These are phyloP conservation scores for Rhizopogon sp. DNA, from an alignment of 768 basidiomycete genomes.

Conservation along the genomic window DNA sequence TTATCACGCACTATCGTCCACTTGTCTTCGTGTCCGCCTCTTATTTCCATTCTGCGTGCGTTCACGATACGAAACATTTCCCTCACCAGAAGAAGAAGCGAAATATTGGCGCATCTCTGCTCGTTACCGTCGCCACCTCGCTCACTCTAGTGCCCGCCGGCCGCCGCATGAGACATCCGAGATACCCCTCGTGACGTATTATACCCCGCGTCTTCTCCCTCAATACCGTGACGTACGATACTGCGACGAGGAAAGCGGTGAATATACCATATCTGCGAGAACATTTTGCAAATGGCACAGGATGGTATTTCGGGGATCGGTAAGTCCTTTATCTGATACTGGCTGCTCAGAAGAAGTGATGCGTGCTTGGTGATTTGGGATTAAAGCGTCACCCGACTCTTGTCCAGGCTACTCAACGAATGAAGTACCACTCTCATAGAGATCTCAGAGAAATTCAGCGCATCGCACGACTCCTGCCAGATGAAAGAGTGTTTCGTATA, in stretches of 20 bases:
- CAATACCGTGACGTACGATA: slow-evolving; percentile 24
- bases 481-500: slow-evolving; percentile 30
- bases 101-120: slow-evolving; percentile 27
- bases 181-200: slow-evolving; percentile 27
- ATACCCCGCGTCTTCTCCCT: slow-evolving; percentile 35
- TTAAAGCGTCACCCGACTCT: slow-evolving; percentile 31
- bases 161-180: slow-evolving; percentile 2
- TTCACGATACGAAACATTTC: slow-evolving; percentile 15
- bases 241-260: slow-evolving; percentile 3
- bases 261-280: slow-evolving; percentile 26
- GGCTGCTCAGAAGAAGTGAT: not conserved
- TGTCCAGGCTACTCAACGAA: slow-evolving; percentile 25
- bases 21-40: slow-evolving; percentile 13
- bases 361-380: not conserved
- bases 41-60: slow-evolving; percentile 4
- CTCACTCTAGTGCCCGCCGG: not conserved
- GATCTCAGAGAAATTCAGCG: slow-evolving; percentile 37
- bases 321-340: slow-evolving; percentile 17
- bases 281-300: slow-evolving; percentile 43
- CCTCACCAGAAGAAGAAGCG: slow-evolving; percentile 20
- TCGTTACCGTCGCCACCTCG: slow-evolving; percentile 21
- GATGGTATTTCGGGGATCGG: slow-evolving; percentile 38
- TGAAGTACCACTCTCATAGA: slow-evolving; percentile 31
- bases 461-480: slow-evolving; percentile 35
- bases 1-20: slow-evolving; percentile 9